A percentile compares a stretch with the other conserved stretches of the same genome.
Evolutionary conservation across 495 filamentous ascomycete genomes (phyloP).

Genomic region (Hypoxylon lienhwacheense): DNA sequence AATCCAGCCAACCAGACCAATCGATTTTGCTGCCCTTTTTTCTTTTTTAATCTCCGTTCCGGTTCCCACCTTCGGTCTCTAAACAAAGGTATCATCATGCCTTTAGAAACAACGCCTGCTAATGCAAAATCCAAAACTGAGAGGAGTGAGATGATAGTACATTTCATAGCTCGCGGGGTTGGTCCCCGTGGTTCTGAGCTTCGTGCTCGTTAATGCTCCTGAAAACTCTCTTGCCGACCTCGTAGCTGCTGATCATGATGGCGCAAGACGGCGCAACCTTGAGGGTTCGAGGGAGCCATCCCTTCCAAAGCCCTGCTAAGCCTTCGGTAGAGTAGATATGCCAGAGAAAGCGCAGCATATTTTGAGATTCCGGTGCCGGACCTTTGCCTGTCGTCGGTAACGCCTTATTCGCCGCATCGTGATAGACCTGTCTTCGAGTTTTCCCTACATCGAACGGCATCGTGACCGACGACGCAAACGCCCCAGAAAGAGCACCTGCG

Average conservation of each 20-base stretch:
- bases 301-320: constrained; percentile 75
- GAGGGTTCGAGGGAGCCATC: constrained; percentile 86
- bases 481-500: constrained; percentile 79
- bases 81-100: constrained; percentile 32
- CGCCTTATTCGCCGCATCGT: constrained; percentile 46
- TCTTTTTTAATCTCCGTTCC: constrained; percentile 17
- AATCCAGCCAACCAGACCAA: constrained; percentile 3
- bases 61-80: constrained; percentile 18
- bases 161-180: constrained; percentile 13
- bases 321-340: constrained; percentile 90
- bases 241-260: constrained; percentile 99
- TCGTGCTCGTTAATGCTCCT: constrained; percentile 72
- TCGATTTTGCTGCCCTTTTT: background rate
- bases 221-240: constrained; percentile 90
- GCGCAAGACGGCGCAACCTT: constrained; percentile 97
- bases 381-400: constrained; percentile 34
- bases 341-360: constrained; percentile 76
- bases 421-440: constrained; percentile 83
- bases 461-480: constrained; percentile 83
- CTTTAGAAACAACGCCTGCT: constrained; percentile 25
- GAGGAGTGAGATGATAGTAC: constrained; percentile 13
- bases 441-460: constrained; percentile 98
- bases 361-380: constrained; percentile 66
- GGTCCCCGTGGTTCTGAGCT: constrained; percentile 17
- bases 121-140: constrained; percentile 26